These are phyloP conservation scores for Linnemannia elongata DNA, from an alignment of 192 early-diverging fungal species.

Conservation along the genomic window DNA sequence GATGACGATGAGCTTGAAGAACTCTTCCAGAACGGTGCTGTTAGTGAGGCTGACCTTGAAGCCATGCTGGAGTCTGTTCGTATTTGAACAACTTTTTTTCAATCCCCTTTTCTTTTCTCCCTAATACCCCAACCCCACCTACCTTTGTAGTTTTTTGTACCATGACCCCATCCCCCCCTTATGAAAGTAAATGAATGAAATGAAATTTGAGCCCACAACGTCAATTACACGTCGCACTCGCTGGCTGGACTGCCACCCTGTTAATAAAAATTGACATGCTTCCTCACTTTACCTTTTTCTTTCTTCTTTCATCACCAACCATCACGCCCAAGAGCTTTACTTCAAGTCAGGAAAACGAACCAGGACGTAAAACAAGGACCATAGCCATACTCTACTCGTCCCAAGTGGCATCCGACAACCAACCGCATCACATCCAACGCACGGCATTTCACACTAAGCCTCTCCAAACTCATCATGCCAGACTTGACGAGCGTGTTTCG, in stretches of 20 bases:
- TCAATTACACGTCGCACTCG: background rate
- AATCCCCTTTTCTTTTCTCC: background rate
- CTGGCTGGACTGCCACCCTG: background rate
- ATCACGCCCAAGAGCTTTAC: too few relatives aligned
- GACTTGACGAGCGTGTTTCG: constrained; percentile 48
- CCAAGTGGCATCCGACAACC: too few relatives aligned
- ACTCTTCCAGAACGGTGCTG: constrained; percentile 34
- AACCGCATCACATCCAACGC: too few relatives aligned
- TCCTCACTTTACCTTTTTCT: too few relatives aligned
- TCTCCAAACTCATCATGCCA: constrained; percentile 28
- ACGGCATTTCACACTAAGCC: too few relatives aligned
- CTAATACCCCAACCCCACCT: background rate
- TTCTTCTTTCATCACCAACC: too few relatives aligned
- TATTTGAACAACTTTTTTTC: background rate
- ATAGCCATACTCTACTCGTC: too few relatives aligned
- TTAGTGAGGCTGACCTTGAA: constrained; percentile 42
- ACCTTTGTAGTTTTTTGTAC: background rate
- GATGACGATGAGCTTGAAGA: constrained; percentile 55
- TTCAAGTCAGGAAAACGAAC: too few relatives aligned
- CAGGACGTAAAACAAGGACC: too few relatives aligned
- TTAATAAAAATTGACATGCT: too few relatives aligned
- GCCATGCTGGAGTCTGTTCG: constrained; percentile 22
- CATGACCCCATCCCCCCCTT: too few relatives aligned
- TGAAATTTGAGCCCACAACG: background rate
- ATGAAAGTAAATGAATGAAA: background rate